Evolutionary conservation across 2,329 filamentous ascomycete genomes (phyloP), one percentile per base, ranked within the genome.

Genomic region (Chaetoscypha palmicola): DNA sequence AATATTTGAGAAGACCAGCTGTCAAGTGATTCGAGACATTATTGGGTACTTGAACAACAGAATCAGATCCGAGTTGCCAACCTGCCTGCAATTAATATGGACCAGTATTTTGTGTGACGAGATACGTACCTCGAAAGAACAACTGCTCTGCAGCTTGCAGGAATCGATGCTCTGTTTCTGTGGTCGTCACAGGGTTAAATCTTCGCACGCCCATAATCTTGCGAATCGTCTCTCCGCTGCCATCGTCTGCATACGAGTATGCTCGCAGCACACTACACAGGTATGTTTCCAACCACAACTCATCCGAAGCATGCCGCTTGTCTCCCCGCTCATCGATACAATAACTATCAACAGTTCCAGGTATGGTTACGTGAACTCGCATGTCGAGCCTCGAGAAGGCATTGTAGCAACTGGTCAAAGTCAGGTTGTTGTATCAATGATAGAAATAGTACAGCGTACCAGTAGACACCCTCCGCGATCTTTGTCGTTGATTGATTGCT

Each of bases 131-230:
- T 66, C 86, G 80, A 68, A 97, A 97, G 67, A 98, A 98, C 23
- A 98, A 73, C 58, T 86, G 84, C 67, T 98, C 92, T 9, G 92
- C 92, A 16, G 92, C 88, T 59, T 94, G 86, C 32, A 98, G 72
- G 63, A 98, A 98, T 53, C 87, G 87, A 62, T 98, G 92, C 66
- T 98, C 92, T 48, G 88, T 89, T 65, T 98, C 92, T n/a, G 92
- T 97, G 64, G 86, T 97, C 37, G 89, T 96, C 49, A 98, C 87
- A 1, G 92, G 92, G 62, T 98, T 98, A 74, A 98, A 97, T 51
- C 92, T 79, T 56, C 92, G 78, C 39, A 97, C 89, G n/a, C 91
- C 92, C 62, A 97, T 86, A 48, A 98, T 96, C 69, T 92, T 94
- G 65, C 92, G 86, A 62, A 97, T 95, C 1, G 86, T 86, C 58